Evolutionary conservation across 495 filamentous ascomycete species (phyloP), one percentile per base, ranked within the genome.

Genomic region (Neurospora sp.): DNA sequence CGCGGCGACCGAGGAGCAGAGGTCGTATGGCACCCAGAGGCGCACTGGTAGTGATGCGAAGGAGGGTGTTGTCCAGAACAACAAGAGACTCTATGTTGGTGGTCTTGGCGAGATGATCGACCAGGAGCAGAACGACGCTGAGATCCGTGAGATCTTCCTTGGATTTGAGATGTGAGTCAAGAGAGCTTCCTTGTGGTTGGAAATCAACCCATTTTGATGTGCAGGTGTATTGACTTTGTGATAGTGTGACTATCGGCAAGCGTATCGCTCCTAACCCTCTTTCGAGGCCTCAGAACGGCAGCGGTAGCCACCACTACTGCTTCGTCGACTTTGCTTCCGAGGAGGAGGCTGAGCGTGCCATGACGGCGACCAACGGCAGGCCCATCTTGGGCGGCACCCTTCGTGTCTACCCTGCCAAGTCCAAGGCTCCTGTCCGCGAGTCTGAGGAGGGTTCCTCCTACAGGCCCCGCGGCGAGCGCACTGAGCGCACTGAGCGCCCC

Each of bases 311-410:
- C 77, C 88, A 92, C 81, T 91, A 90, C 81, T 87, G 89, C 75
- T 92, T 92, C 76, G 88, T 92, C 23, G 91, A 92, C 77, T 86
- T 92, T 70, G 78, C 79, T 62, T 88, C 82, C 71, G 76, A 82
- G 1, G 85, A 90, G 71, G 88, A 91, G 72, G 88, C 88, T 8
- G 79, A 88, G 72, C 75, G 76, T 20, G 86, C 87, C 42, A 73
- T 80, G 42, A 70, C 77, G 3, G 77, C 74, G 14, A 38, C 80
- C 14, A 79, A 84, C 70, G 82, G 84, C 11, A 73, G 23, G 69
- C 27, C 62, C 14, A n/a, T 74, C 37, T 35, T 71, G 23, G 75
- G 73, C 8, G 78, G 77, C 6, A 37, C 37, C 20, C 62, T 79
- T 54, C 76, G 77, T 18, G 76, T 79, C 7, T 78, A 71, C 37